Base-by-base conservation (phyloP, 495 filamentous ascomycete genomes). In the Aspergillus saccharolyticus region DNA sequence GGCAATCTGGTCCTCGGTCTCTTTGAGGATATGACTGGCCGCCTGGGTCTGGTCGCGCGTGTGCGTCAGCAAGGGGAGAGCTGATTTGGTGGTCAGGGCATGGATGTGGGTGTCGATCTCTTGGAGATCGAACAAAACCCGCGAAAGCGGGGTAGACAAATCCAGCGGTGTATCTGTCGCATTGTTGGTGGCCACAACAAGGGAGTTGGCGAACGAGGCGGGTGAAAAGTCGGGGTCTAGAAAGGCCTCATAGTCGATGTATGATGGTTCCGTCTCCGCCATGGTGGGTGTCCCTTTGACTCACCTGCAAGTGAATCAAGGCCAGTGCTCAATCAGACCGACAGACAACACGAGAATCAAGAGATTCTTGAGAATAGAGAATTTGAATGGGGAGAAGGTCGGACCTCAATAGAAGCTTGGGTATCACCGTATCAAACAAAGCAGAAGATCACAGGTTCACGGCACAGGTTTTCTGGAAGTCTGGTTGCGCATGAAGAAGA, bases 61-160 rank as follows among this genome's bases (percentile, higher is more conserved):
- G 72, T 96, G 81, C 17, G 83, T 77, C 22, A 97, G 81, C n/a
- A 97, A 78, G 0, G 91, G 89, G 7, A 93, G 77, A 15, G 95
- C 89, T 48, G 88, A 88, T 62, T 86, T 84, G 48, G 89, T 94
- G 45, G 92, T 96, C 21, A 99, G 81, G 17, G 80, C 79, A 72
- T 97, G 87, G 59, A 97, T 96, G 66, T 96, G 90, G 1, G 91
- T 96, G 72, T 97, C 92, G 58, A 99, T 86, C 70, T 97, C 94
- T 69, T 99, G 94, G 16, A 95, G 83, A 72, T 99, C 94, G 72
- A 99, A 99, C 17, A 97, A 82, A 14, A 97, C 94, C 48, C 90
- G 84, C 2, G 92, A 96, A 39, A 97, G 82, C 3, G 94, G 94
- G 33, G 94, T 97, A 6, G 91, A 89, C 54, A 97, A 87, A 74